A percentile compares a stretch with the other conserved stretches of the same genome.
phyloP scores from a whole-genome alignment of 2,329 filamentous ascomycete species.

The Trichoderma sp. region DNA sequence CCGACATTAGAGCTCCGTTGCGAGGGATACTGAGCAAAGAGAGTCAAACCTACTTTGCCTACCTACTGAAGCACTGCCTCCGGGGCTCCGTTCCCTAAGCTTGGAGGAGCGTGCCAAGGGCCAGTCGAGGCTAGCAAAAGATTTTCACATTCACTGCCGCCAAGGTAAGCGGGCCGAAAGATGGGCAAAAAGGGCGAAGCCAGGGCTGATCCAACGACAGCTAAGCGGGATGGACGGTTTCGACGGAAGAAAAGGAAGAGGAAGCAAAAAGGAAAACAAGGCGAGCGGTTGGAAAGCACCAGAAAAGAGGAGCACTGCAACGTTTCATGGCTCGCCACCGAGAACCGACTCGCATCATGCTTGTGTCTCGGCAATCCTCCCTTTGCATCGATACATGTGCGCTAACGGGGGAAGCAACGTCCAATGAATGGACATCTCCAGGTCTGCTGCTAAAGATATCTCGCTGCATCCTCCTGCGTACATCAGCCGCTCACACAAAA shows the following conservation, averaged over 20 bases:
- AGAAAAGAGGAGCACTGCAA: constrained; percentile 23
- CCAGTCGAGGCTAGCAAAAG: constrained; percentile 13
- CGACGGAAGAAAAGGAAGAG: neutral
- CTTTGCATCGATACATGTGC: constrained; percentile 22
- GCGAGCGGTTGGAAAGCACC: neutral
- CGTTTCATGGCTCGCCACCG: constrained; percentile 25
- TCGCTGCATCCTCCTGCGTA: constrained; percentile 4
- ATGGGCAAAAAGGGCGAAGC: constrained; percentile 19
- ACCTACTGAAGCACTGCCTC: too few species aligned
- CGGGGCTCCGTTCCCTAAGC: neutral
- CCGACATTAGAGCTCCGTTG: neutral
- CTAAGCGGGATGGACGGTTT: neutral
- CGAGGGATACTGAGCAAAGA: neutral
- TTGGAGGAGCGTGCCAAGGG: neutral
- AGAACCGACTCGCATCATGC: constrained; percentile 2
- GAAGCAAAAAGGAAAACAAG: neutral
- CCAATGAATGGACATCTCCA: constrained; percentile 2
- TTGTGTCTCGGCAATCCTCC: constrained; percentile 23
- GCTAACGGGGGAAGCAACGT: constrained; percentile 2
- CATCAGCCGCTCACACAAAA: neutral
- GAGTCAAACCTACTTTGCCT: neutral
- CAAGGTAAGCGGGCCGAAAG: constrained; percentile 19
- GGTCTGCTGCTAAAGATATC: constrained; percentile 25
- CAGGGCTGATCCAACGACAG: neutral
- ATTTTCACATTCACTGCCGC: constrained; percentile 7